Conservation (phyloP, 2,329 filamentous ascomycete species). For the Fusarium sp. region DNA sequence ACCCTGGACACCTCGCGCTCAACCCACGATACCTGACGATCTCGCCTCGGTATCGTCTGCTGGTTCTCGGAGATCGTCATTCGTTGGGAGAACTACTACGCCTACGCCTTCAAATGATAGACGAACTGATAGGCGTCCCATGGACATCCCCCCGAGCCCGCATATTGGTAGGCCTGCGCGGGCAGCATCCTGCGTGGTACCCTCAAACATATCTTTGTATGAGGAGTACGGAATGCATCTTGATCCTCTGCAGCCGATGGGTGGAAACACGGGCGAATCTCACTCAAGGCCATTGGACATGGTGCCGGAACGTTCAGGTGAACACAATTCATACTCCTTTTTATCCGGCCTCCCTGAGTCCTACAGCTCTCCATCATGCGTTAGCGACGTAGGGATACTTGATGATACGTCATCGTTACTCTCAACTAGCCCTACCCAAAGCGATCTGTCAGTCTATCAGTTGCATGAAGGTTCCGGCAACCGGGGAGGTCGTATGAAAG, state of each 20-base stretch:
- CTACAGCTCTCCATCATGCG: conserved; percentile 10
- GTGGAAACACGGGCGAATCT: neutral
- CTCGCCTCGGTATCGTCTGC: conserved; percentile 11
- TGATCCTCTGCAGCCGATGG: conserved; percentile 13
- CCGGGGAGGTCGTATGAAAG: conserved; percentile 45
- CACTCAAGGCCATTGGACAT: conserved; percentile 16
- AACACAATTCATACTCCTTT: conserved; percentile 15
- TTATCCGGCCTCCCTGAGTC: neutral
- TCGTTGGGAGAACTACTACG: conserved; percentile 28
- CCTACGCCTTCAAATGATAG: conserved; percentile 21
- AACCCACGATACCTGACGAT: conserved; percentile 23
- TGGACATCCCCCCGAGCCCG: conserved; percentile 19
- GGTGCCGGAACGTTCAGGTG: conserved; percentile 25
- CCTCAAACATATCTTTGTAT: conserved; percentile 22
- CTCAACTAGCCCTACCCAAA: conserved; percentile 20
- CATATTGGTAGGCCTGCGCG: conserved; percentile 12
- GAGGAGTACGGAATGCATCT: conserved; percentile 18
- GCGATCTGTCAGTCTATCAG: conserved; percentile 33
- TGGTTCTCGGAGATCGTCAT: conserved; percentile 31
- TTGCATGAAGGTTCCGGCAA: conserved; percentile 49
- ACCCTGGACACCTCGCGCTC: conserved; percentile 69
- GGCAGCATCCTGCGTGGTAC: conserved; percentile 11
- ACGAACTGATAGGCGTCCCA: conserved; percentile 2
- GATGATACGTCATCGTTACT: conserved; percentile 16
- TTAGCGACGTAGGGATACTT: neutral